Conservation (phyloP, 2,329 filamentous ascomycete species). For the Tolypocladium endophyticum region DNA sequence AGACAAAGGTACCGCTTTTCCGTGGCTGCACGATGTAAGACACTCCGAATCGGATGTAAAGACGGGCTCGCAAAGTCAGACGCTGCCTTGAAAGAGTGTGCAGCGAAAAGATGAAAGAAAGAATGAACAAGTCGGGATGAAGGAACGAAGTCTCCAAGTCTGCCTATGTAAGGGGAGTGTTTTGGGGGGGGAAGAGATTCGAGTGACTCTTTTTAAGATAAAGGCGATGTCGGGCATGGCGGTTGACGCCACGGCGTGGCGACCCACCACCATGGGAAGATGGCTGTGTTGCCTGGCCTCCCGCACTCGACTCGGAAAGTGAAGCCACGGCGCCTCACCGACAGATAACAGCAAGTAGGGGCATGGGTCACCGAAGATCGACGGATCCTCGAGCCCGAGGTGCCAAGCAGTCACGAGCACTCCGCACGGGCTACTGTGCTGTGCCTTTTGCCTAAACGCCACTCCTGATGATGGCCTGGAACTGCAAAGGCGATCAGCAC, state of each 20-base stretch:
- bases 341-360: background rate
- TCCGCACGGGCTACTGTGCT: no score
- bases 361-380: no score
- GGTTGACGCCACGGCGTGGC: background rate
- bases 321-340: background rate
- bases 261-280: background rate
- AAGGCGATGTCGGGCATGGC: background rate
- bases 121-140: background rate
- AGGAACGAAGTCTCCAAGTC: background rate
- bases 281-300: background rate
- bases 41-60: no score
- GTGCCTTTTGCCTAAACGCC: no score
- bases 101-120: background rate
- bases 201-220: background rate
- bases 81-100: background rate
- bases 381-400: no score
- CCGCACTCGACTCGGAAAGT: background rate
- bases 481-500: no score
- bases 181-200: background rate
- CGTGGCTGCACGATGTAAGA: background rate
- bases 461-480: no score
- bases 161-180: background rate
- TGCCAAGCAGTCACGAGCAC: no score
- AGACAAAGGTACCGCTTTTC: background rate
- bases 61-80: background rate